Evolutionary conservation across 805 yeast species (phyloP).

Genomic region (Cyberlindnera maritima): DNA sequence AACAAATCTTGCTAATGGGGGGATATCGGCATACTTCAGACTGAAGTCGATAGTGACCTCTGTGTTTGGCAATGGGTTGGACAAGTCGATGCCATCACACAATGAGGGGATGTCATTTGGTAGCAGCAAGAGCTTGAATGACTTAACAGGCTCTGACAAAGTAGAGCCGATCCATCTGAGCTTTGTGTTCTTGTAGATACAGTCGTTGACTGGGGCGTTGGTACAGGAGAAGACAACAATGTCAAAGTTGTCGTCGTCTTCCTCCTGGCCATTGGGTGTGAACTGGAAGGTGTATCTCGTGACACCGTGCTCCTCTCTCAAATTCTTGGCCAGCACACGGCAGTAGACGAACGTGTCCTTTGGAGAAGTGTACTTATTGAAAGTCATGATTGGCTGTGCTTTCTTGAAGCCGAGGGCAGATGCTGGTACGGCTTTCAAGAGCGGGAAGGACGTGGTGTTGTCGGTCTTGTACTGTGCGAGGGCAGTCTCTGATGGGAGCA

Average conservation of each 20-base stretch:
- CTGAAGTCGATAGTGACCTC: slow-evolving; percentile 4
- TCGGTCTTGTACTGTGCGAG: slow-evolving; percentile 26
- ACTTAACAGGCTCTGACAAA: slow-evolving; percentile 26
- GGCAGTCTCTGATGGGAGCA: slow-evolving; percentile 37
- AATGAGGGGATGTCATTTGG: slow-evolving; percentile 34
- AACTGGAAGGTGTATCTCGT: slow-evolving; percentile 32
- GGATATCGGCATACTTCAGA: slow-evolving; percentile 11
- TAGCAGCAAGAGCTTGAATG: slow-evolving; percentile 33
- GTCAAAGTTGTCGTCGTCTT: slow-evolving; percentile 21
- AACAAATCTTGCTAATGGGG: slow-evolving; percentile 25
- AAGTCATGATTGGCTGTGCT: slow-evolving; percentile 29
- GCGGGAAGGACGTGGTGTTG: slow-evolving; percentile 30
- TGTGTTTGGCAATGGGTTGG: slow-evolving; percentile 8
- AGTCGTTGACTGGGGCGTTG: slow-evolving; percentile 33
- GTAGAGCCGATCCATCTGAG: slow-evolving; percentile 41
- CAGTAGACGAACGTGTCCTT: slow-evolving; percentile 32
- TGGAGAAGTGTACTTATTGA: slow-evolving; percentile 28
- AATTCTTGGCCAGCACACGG: slow-evolving; percentile 27
- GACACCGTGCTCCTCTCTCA: slow-evolving; percentile 20
- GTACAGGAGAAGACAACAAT: slow-evolving; percentile 32
- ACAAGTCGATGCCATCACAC: slow-evolving; percentile 18
- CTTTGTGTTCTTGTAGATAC: slow-evolving; percentile 29
- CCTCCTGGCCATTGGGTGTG: slow-evolving; percentile 20
- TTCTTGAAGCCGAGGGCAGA: slow-evolving; percentile 31
- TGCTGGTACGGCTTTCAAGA: slow-evolving; percentile 32